Percentiles rank a stretch among this genome's conserved stretches.
These are phyloP conservation scores for Penicillium brasilianum DNA, from an alignment of 2,329 filamentous ascomycete genomes.

Conservation along the genomic window DNA sequence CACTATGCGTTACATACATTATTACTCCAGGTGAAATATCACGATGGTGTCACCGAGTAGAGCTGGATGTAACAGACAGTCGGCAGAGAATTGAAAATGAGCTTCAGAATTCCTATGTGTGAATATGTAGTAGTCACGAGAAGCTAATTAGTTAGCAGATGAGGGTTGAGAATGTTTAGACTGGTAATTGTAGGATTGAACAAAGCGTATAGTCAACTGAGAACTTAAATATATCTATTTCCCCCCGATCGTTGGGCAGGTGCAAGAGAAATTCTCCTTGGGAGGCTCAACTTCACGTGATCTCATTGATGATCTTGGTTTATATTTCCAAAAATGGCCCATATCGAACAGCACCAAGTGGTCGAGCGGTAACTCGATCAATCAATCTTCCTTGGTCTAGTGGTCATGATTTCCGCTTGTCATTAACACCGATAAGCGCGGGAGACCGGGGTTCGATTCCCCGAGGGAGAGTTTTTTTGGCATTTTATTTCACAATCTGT, in stretches of 20 bases:
- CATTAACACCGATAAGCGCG: constrained; percentile 40
- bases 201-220: too few species aligned
- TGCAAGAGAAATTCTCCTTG: too few species aligned
- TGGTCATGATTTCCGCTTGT: constrained; percentile 50
- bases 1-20: background rate
- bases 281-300: background rate
- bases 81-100: background rate
- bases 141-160: too few species aligned
- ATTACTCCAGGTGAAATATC: background rate
- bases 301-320: fast-evolving
- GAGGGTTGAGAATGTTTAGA: too few species aligned
- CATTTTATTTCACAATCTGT: background rate
- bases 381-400: constrained; percentile 42
- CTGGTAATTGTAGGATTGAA: too few species aligned
- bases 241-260: too few species aligned
- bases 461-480: constrained; percentile 42
- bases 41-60: background rate
- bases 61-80: background rate
- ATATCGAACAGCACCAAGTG: constrained; percentile 32
- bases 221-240: background rate
- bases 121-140: too few species aligned
- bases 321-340: background rate
- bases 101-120: too few species aligned
- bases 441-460: constrained; percentile 48
- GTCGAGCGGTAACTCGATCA: constrained; percentile 33